Conservation (phyloP, 2,329 filamentous ascomycete genomes). For the Hymenoscyphus repandus region DNA sequence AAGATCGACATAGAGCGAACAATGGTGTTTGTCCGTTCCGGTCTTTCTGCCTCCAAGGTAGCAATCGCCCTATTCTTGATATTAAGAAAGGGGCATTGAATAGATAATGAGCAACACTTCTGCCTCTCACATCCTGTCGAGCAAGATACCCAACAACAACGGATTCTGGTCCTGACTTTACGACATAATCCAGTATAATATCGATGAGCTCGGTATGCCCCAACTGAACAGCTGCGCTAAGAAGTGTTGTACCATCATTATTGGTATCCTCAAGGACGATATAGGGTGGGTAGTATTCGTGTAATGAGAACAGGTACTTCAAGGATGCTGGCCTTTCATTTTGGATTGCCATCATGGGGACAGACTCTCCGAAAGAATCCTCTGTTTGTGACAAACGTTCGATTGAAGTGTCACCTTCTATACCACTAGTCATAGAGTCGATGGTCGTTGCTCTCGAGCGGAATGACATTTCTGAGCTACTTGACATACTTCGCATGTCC, state of each 20-base stretch:
- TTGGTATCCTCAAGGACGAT: constrained; percentile 78
- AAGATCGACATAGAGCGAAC: constrained; percentile 90
- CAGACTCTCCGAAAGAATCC: constrained; percentile 69
- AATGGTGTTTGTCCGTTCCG: constrained; percentile 97
- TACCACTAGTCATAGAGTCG: constrained; percentile 63
- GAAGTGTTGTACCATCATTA: constrained; percentile 80
- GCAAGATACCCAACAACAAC: constrained; percentile 64
- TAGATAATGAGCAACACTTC: constrained; percentile 90
- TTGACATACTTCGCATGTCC: constrained; percentile 85
- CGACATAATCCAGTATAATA: constrained; percentile 67
- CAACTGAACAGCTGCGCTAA: constrained; percentile 86
- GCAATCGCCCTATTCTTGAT: constrained; percentile 63
- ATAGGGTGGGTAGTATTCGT: constrained; percentile 67
- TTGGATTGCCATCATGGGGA: constrained; percentile 82
- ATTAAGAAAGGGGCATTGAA: constrained; percentile 88
- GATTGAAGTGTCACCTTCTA: constrained; percentile 83
- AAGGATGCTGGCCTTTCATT: constrained; percentile 66
- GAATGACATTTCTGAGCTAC: constrained; percentile 77
- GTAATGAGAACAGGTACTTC: constrained; percentile 71
- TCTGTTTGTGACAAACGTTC: constrained; percentile 70
- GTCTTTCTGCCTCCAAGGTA: constrained; percentile 88
- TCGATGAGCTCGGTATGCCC: constrained; percentile 71
- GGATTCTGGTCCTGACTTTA: constrained; percentile 48
- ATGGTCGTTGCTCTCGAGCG: constrained; percentile 75
- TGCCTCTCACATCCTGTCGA: constrained; percentile 75